Percentiles rank a stretch among this genome's conserved stretches.
Evolutionary conservation across 768 basidiomycete genomes (phyloP).

Genomic region (Tricholomella constricta): DNA sequence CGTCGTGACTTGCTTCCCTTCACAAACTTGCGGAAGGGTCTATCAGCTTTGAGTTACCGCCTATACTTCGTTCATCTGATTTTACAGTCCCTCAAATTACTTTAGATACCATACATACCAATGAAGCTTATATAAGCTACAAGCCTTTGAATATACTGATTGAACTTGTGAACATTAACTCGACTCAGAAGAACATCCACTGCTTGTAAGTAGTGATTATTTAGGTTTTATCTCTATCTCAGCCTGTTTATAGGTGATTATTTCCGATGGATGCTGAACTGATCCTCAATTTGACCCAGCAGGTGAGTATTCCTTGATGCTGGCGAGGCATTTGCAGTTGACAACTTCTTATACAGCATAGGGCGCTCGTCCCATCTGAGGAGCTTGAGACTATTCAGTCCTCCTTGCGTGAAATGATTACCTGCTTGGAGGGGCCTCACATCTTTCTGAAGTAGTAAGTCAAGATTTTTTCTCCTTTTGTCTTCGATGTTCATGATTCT

Average conservation of each 20-base stretch:
- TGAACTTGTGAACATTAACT: too few relatives aligned
- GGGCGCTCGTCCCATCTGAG: neutral
- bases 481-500: too few relatives aligned
- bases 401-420: conserved; percentile 9
- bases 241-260: too few relatives aligned
- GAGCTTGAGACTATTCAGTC: neutral
- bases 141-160: too few relatives aligned
- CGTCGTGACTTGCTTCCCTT: neutral
- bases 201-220: too few relatives aligned
- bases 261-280: too few relatives aligned
- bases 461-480: too few relatives aligned
- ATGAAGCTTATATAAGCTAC: too few relatives aligned
- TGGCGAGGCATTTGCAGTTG: neutral
- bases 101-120: neutral
- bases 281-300: neutral
- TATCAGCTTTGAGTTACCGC: neutral
- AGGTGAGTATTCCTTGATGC: neutral
- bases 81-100: neutral
- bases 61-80: neutral
- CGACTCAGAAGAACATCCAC: too few relatives aligned
- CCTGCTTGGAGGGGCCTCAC: conserved; percentile 1
- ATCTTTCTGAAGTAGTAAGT: neutral
- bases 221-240: too few relatives aligned
- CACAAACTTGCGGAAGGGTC: neutral
- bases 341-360: neutral